phyloP scores from a whole-genome alignment of 2,329 filamentous ascomycete genomes.

The Diaporthe sp. region DNA sequence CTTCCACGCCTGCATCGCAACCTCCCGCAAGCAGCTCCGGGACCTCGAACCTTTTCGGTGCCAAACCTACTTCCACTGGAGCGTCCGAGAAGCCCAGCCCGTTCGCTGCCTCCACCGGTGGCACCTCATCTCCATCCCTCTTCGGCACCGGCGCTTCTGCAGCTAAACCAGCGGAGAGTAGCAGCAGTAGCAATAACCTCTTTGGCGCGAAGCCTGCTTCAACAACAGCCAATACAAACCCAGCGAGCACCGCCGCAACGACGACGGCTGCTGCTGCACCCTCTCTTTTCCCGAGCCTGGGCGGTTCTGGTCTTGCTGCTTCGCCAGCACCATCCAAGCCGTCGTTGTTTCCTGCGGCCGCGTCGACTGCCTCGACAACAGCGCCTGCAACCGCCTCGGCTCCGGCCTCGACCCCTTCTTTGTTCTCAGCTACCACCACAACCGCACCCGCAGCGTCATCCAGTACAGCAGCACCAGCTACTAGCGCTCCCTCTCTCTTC shows the following conservation, averaged over 20 bases:
- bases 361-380: slow-evolving; percentile 43
- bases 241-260: slow-evolving; percentile 43
- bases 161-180: slow-evolving; percentile 46
- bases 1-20: slow-evolving; percentile 39
- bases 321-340: slow-evolving; percentile 43
- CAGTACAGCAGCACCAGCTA: slow-evolving; percentile 46
- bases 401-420: slow-evolving; percentile 21
- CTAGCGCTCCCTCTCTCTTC: slow-evolving; percentile 39
- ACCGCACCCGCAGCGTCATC: slow-evolving; percentile 45
- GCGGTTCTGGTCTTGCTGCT: slow-evolving; percentile 32
- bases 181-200: slow-evolving; percentile 47
- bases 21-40: slow-evolving; percentile 37
- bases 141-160: slow-evolving; percentile 40
- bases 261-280: slow-evolving; percentile 42
- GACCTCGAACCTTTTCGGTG: slow-evolving; percentile 29
- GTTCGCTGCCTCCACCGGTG: slow-evolving; percentile 32
- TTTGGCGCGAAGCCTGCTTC: slow-evolving; percentile 60
- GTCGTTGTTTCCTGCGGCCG: slow-evolving; percentile 49
- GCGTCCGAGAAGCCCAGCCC: slow-evolving; percentile 41
- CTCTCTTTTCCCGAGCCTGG: slow-evolving; percentile 39
- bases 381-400: slow-evolving; percentile 37
- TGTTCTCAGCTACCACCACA: slow-evolving; percentile 32
- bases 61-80: slow-evolving; percentile 42
- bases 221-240: slow-evolving; percentile 48
- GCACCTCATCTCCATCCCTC: slow-evolving; percentile 29